phyloP scores from a whole-genome alignment of 2,329 filamentous ascomycete species.

The Hyphodiscus sp. region DNA sequence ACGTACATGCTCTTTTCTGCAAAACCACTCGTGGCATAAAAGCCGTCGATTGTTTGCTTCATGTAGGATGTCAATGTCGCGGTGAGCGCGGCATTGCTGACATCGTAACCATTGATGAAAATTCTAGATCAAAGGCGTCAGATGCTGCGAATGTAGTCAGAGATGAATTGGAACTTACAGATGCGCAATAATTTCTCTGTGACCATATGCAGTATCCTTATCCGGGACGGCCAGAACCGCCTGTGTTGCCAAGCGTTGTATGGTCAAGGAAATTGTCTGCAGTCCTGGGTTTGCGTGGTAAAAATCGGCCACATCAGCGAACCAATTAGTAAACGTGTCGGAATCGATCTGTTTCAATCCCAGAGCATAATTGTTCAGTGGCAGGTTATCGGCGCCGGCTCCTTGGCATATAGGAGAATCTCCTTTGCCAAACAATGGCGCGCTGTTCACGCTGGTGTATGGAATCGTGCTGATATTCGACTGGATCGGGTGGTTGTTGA shows the following conservation, averaged over 20 bases:
- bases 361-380: neutral
- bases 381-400: no score
- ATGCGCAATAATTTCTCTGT: neutral
- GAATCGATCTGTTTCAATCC: neutral
- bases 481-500: no score
- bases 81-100: no score
- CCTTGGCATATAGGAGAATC: no score
- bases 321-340: neutral
- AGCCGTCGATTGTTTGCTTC: no score
- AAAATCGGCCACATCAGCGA: neutral
- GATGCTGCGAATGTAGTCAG: no score
- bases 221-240: neutral
- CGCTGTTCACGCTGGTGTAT: no score
- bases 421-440: no score
- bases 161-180: neutral
- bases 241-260: neutral
- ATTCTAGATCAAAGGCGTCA: no score
- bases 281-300: neutral
- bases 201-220: neutral
- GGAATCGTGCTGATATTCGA: no score
- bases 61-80: no score
- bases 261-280: neutral
- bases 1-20: constrained; percentile 1
- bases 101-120: no score
- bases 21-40: neutral